A percentile compares a stretch with the other conserved stretches of the same genome.
phyloP scores from a whole-genome alignment of 1,139 yeast genomes.

The Kluyveromyces sp. region DNA sequence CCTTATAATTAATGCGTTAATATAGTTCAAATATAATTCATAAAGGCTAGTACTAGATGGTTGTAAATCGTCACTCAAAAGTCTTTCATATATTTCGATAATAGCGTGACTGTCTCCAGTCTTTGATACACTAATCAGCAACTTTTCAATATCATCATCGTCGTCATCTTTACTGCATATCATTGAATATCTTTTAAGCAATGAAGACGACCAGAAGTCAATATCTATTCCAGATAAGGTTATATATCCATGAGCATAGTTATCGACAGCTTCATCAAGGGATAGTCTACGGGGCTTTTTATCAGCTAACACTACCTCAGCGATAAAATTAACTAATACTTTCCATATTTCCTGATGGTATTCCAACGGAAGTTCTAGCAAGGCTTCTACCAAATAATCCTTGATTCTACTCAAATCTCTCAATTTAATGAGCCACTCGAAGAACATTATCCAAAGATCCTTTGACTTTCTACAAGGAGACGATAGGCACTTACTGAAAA shows the following conservation, averaged over 20 bases:
- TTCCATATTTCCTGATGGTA: slow-evolving; percentile 62
- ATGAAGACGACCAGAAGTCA: slow-evolving; percentile 24
- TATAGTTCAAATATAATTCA: slow-evolving; percentile 40
- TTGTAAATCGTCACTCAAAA: slow-evolving; percentile 31
- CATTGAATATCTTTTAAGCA: slow-evolving; percentile 25
- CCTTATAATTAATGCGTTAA: slow-evolving; percentile 36
- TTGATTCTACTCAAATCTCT: slow-evolving; percentile 40
- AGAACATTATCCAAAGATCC: slow-evolving; percentile 49
- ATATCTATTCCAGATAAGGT: slow-evolving; percentile 1
- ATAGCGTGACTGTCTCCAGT: slow-evolving; percentile 23
- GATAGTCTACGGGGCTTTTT: slow-evolving; percentile 22
- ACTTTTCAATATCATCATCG: slow-evolving; percentile 7
- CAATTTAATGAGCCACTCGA: slow-evolving; percentile 38
- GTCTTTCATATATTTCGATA: slow-evolving; percentile 20
- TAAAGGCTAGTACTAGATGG: slow-evolving; percentile 34
- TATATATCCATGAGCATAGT: neutral
- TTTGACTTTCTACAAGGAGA: slow-evolving; percentile 38
- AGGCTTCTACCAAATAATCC: slow-evolving; percentile 43
- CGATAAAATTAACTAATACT: slow-evolving; percentile 35
- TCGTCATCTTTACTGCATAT: slow-evolving; percentile 2
- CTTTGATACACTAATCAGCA: slow-evolving; percentile 27
- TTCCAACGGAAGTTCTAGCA: slow-evolving; percentile 42
- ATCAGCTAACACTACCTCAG: slow-evolving; percentile 33
- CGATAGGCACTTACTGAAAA: slow-evolving; percentile 44
- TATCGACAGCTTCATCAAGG: slow-evolving; percentile 31